Percentiles rank a stretch among this genome's conserved stretches.
Evolutionary conservation across 169 alveolate species (phyloP).

Genomic region (Theileria sp.): DNA sequence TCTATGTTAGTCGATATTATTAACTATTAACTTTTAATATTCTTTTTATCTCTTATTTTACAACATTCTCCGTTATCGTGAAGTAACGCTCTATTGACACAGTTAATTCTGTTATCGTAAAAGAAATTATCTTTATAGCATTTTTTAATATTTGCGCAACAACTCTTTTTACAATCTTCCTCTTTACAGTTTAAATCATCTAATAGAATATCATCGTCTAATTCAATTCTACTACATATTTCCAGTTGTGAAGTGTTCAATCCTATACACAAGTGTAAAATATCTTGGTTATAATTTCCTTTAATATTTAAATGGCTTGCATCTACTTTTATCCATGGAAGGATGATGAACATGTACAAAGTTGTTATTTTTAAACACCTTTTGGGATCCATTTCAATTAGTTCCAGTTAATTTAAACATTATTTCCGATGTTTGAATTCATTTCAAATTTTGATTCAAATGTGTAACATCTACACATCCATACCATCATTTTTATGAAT

Average conservation of each 20-base stretch:
- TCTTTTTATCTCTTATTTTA: not conserved
- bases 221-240: not conserved
- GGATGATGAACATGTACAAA: not conserved
- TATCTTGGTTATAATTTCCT: not conserved
- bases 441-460: constrained; percentile 10
- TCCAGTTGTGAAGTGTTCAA: not conserved
- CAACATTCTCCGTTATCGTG: constrained; percentile 28
- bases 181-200: constrained; percentile 1
- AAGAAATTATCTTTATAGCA: constrained; percentile 7
- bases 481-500: not conserved
- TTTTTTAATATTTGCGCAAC: constrained; percentile 16
- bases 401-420: not conserved
- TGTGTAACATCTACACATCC: not conserved
- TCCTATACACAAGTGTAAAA: constrained; percentile 14
- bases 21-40: not conserved
- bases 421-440: not conserved
- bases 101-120: not conserved
- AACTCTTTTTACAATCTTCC: constrained; percentile 20
- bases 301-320: not conserved
- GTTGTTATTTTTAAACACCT: not conserved
- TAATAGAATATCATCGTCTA: not conserved
- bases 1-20: not conserved
- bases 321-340: not conserved
- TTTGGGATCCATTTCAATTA: not conserved
- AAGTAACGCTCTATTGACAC: not conserved